These are phyloP conservation scores for Aspergillus ostianus DNA, from an alignment of 495 filamentous ascomycete genomes.

Conservation along the genomic window DNA sequence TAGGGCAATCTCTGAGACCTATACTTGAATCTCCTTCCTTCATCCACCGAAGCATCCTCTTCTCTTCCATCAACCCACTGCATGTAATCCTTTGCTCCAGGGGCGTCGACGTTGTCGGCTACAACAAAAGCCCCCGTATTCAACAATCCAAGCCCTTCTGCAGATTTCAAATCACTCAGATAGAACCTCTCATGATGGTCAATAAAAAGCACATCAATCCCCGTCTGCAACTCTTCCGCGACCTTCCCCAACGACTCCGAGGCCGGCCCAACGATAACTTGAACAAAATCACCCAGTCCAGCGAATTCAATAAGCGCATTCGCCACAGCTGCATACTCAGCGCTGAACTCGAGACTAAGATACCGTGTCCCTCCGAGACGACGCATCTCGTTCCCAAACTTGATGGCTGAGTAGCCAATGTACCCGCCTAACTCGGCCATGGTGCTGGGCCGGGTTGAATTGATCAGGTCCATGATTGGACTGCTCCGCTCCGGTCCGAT, in stretches of 20 bases:
- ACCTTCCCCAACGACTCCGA: constrained; percentile 1
- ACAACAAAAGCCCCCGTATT: constrained; percentile 54
- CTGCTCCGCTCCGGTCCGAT: constrained; percentile 63
- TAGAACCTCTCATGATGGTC: constrained; percentile 66
- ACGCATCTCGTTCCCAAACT: constrained; percentile 55
- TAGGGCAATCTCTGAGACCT: not conserved
- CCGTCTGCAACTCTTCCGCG: not conserved
- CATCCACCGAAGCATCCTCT: not conserved
- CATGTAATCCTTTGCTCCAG: constrained; percentile 32
- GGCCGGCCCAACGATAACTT: constrained; percentile 30
- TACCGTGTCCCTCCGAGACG: constrained; percentile 49
- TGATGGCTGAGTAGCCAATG: constrained; percentile 66
- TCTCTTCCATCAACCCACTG: not conserved
- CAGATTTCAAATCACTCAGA: constrained; percentile 59
- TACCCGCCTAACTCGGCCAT: constrained; percentile 75
- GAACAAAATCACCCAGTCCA: constrained; percentile 56
- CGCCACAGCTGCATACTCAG: constrained; percentile 58
- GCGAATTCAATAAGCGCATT: constrained; percentile 58
- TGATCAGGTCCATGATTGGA: constrained; percentile 53
- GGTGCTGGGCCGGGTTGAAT: constrained; percentile 46
- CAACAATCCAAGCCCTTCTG: constrained; percentile 58
- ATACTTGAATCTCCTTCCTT: not conserved
- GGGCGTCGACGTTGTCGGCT: constrained; percentile 65
- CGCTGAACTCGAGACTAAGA: constrained; percentile 57
- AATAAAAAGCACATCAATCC: constrained; percentile 56